These are phyloP conservation scores for Globisporangium orthogonon DNA, from an alignment of 352 stramenopile species.

Conservation along the genomic window DNA sequence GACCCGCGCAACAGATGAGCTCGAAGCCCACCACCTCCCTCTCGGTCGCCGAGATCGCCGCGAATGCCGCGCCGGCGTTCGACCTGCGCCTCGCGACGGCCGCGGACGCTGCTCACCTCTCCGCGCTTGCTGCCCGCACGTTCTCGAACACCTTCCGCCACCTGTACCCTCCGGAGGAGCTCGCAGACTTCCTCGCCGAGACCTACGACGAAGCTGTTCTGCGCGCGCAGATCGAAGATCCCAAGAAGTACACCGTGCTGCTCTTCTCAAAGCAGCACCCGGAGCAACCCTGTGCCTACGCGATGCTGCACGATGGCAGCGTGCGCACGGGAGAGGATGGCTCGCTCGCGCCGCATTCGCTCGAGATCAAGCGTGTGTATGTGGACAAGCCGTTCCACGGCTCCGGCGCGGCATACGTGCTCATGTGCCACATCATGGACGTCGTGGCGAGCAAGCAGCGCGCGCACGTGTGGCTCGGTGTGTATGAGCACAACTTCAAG, in stretches of 20 bases:
- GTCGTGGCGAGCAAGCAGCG: background rate
- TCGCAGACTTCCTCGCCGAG: constrained; percentile 11
- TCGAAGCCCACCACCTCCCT: too few species aligned
- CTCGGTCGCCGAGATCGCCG: too few species aligned
- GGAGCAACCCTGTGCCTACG: background rate
- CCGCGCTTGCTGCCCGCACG: constrained; percentile 20
- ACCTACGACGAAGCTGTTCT: constrained; percentile 14
- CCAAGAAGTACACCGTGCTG: constrained; percentile 22
- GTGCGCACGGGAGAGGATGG: background rate
- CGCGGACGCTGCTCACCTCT: constrained; percentile 13
- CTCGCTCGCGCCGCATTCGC: background rate
- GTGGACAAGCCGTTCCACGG: constrained; percentile 6
- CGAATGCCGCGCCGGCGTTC: background rate
- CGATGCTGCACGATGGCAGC: background rate
- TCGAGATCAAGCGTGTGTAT: constrained; percentile 4
- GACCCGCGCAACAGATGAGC: too few species aligned
- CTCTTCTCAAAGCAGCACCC: constrained; percentile 15
- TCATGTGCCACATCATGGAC: background rate
- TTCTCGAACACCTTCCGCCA: constrained; percentile 26
- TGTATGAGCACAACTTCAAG: constrained; percentile 26
- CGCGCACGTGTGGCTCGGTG: constrained; percentile 21
- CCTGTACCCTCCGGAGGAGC: constrained; percentile 17
- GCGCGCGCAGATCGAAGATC: constrained; percentile 15
- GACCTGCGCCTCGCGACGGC: constrained; percentile 15
- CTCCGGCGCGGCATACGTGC: background rate